Evolutionary conservation across 345 rosid species (phyloP), one percentile per base, ranked within the genome.

Genomic region (Populus alba): DNA sequence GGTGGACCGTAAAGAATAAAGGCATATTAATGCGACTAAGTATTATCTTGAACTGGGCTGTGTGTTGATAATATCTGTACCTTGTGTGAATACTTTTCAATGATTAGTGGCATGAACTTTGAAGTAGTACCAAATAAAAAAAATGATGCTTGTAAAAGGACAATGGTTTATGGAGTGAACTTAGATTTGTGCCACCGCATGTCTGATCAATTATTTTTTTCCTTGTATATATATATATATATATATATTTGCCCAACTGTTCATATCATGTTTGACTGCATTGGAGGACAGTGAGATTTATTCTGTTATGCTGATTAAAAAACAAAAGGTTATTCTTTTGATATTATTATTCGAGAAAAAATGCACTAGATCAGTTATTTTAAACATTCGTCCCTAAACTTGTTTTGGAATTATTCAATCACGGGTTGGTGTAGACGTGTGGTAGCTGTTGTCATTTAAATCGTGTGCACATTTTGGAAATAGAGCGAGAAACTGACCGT

Each of bases 401-500:
- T 53, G 59, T 20, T 20, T 7, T 53, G 59, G n/a, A 20, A 53
- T 20, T 20, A 53, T 20, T 22, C 59, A 53, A 53, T 53, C 8
- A 53, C 23, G 59, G 59, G 59, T 53, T 53, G 59, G 23, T 53
- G 59, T 1, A 20, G 59, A 20, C 59, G n/a, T 18, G 59, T 53
- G 59, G 23, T 20, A 18, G 59, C 59, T 7, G 59, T 7, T 53
- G 9, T 53, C 59, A 53, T 53, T 53, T 20, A 20, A 20, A 53
- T 27, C 59, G 59, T 20, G 0, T 53, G 59, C 59, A 20, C 22
- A 20, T 6, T 20, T 53, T 53, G 59, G 23, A 53, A 53, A 59
- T n/a, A 10, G 1, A 11, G 13, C 15, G 53, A 65, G 31, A 33
- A 45, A 35, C 37, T 72, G 72, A 71, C 76, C 83, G 68, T 80